phyloP scores from a whole-genome alignment of 441 rosid genomes.

The Euphorbia schlechtendalii region DNA sequence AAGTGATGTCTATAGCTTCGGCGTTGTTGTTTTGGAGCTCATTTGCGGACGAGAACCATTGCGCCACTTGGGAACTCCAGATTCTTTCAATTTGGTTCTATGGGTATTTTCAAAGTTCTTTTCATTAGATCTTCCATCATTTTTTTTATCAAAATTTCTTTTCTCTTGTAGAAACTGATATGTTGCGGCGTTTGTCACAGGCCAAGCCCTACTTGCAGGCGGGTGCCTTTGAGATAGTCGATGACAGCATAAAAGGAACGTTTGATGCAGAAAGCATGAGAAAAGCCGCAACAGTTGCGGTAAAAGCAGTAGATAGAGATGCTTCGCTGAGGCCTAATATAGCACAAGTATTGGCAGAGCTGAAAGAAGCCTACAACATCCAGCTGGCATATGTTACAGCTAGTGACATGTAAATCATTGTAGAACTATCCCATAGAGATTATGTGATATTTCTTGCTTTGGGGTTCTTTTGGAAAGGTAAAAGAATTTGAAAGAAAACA shows the following conservation, averaged over 20 bases:
- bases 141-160: background rate
- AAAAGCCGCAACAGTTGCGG: slow-evolving; percentile 53
- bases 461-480: background rate
- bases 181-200: slow-evolving; percentile 32
- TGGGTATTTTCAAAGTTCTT: slow-evolving; percentile 40
- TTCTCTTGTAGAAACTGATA: background rate
- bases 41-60: slow-evolving; percentile 90
- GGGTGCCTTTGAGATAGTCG: slow-evolving; percentile 77
- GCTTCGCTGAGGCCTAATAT: slow-evolving; percentile 67
- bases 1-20: slow-evolving; percentile 90
- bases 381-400: slow-evolving; percentile 73
- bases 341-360: slow-evolving; percentile 52
- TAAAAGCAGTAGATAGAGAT: slow-evolving; percentile 73
- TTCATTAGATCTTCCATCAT: background rate
- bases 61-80: slow-evolving; percentile 71
- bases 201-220: slow-evolving; percentile 93
- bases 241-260: slow-evolving; percentile 53
- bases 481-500: background rate
- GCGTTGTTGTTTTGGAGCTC: slow-evolving; percentile 87
- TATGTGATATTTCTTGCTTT: background rate
- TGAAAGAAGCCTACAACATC: slow-evolving; percentile 69
- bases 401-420: slow-evolving; percentile 38
- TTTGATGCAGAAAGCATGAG: slow-evolving; percentile 73
- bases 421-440: slow-evolving; percentile 9
- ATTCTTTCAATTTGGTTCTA: slow-evolving; percentile 88